These are phyloP conservation scores for Calycina herbarum DNA, from an alignment of 2,329 filamentous ascomycete species.

Conservation along the genomic window DNA sequence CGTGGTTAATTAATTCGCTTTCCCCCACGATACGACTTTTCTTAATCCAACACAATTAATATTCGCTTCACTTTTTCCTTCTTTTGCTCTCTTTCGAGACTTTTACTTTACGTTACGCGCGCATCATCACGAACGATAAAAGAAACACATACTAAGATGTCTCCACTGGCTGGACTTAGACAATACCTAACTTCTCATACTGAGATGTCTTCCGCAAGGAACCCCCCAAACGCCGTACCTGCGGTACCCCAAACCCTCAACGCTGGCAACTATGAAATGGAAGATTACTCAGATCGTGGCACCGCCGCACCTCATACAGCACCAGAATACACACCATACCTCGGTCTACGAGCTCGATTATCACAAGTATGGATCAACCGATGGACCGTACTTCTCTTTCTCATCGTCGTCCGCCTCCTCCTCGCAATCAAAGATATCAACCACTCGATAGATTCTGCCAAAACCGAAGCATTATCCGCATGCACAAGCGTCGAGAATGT, in stretches of 20 bases:
- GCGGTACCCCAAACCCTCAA: conserved; percentile 41
- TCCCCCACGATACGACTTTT: conserved; percentile 8
- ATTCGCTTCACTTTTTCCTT: conserved; percentile 9
- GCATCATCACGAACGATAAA: conserved; percentile 13
- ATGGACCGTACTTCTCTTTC: conserved; percentile 87
- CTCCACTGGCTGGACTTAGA: conserved; percentile 36
- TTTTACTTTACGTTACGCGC: conserved; percentile 1
- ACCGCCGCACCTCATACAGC: conserved; percentile 52
- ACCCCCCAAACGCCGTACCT: conserved; percentile 31
- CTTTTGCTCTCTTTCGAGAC: background rate
- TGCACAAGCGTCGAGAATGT: conserved; percentile 91
- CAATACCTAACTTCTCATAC: conserved; percentile 34
- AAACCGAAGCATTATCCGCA: conserved; percentile 78
- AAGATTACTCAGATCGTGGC: conserved; percentile 26
- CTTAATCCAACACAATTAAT: conserved; percentile 13
- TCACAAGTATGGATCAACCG: conserved; percentile 98
- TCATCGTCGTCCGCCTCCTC: conserved; percentile 80
- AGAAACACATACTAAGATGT: conserved; percentile 35
- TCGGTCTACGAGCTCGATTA: conserved; percentile 82
- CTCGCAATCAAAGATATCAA: conserved; percentile 73
- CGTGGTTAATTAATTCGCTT: conserved; percentile 14
- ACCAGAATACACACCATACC: conserved; percentile 81
- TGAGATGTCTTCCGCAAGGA: conserved; percentile 37
- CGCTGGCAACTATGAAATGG: conserved; percentile 35
- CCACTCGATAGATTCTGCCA: conserved; percentile 72